These are phyloP conservation scores for Fusarium succisae DNA, from an alignment of 2,329 filamentous ascomycete genomes.

Conservation along the genomic window DNA sequence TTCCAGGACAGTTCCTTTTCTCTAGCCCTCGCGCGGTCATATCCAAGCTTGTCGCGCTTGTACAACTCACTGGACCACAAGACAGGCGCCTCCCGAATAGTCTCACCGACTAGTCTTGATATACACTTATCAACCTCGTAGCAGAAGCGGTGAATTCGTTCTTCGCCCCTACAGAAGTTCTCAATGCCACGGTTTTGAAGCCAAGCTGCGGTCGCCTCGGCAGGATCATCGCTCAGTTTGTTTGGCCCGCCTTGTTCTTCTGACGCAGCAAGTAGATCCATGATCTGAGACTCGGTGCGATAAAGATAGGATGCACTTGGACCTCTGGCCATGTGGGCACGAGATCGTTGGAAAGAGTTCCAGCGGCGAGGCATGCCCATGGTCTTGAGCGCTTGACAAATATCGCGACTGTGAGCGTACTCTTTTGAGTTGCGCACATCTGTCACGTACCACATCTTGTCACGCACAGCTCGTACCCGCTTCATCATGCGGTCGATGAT, in stretches of 20 bases:
- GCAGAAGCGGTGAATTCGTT: conserved; percentile 92
- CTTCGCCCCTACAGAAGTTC: conserved; percentile 94
- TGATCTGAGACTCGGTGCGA: conserved; percentile 83
- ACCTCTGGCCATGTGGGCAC: conserved; percentile 58
- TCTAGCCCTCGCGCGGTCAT: conserved; percentile 57
- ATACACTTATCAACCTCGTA: conserved; percentile 90
- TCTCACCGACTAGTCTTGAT: conserved; percentile 84
- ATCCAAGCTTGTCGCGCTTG: conserved; percentile 74
- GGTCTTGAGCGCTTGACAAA: conserved; percentile 86
- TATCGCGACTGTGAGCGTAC: conserved; percentile 87
- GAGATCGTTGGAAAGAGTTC: conserved; percentile 60
- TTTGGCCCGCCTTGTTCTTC: conserved; percentile 90
- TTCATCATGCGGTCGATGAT: conserved; percentile 79
- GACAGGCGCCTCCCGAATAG: conserved; percentile 83
- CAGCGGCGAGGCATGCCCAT: conserved; percentile 78
- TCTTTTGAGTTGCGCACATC: conserved; percentile 90
- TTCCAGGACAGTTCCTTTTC: conserved; percentile 59
- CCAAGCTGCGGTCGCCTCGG: conserved; percentile 85
- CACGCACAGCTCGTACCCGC: conserved; percentile 77
- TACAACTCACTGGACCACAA: conserved; percentile 94
- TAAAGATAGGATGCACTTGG: conserved; percentile 73
- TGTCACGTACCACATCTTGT: conserved; percentile 99
- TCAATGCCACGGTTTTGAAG: conserved; percentile 83
- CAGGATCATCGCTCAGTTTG: conserved; percentile 95
- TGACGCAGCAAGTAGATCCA: conserved; percentile 85